Evolutionary conservation across 306 rosid species (phyloP).

Genomic region (Begonia fuchsioides): DNA sequence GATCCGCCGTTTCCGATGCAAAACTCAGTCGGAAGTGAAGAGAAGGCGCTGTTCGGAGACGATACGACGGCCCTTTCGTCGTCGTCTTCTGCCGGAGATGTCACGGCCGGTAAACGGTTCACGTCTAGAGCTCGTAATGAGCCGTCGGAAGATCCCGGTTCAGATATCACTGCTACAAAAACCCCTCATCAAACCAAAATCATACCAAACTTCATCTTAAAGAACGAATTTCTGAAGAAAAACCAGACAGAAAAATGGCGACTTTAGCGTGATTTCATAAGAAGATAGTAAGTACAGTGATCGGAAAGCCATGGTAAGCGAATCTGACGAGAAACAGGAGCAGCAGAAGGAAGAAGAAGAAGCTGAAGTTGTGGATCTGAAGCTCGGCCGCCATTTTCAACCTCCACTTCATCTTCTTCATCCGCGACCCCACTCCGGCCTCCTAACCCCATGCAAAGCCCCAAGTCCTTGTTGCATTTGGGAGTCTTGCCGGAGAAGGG

Average conservation of each 20-base stretch:
- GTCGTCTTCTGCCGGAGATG: constrained; percentile 27
- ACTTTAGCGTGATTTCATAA: no score
- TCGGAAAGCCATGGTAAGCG: constrained; percentile 61
- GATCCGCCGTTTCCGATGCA: constrained; percentile 15
- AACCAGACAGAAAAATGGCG: no score
- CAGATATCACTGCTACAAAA: constrained; percentile 26
- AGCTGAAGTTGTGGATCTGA: constrained; percentile 79
- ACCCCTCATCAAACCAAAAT: no score
- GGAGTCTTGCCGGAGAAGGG: constrained; percentile 27
- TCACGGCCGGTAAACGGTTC: constrained; percentile 26
- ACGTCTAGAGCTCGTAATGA: constrained; percentile 39
- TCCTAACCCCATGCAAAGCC: constrained; percentile 40
- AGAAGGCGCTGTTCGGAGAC: constrained; percentile 64
- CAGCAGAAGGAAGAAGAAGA: constrained; percentile 60
- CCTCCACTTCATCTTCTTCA: constrained; percentile 9
- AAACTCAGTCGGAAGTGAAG: constrained; percentile 68
- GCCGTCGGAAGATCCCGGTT: constrained; percentile 31
- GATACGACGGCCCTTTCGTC: constrained; percentile 47
- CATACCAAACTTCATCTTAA: no score
- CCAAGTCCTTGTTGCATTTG: constrained; percentile 21
- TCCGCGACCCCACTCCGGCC: constrained; percentile 11
- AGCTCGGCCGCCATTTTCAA: constrained; percentile 10
- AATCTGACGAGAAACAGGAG: constrained; percentile 50
- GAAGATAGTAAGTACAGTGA: constrained; percentile 34
- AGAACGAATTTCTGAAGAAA: no score